Evolutionary conservation across 2,329 filamentous ascomycete genomes (phyloP).

Genomic region (Xylaria sp.): DNA sequence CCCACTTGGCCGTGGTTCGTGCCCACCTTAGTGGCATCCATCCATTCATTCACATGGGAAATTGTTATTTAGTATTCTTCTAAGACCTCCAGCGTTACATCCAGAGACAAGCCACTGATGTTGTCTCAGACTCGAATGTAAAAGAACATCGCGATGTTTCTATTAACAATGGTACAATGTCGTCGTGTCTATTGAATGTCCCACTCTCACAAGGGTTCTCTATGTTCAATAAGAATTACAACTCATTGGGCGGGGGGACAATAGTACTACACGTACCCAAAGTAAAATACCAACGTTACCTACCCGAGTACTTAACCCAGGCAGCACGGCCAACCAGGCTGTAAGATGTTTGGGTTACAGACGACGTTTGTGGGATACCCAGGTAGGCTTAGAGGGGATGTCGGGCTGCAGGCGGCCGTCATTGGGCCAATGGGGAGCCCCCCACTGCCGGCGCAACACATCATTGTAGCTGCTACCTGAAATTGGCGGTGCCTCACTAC

Average conservation of each 20-base stretch:
- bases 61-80: background rate
- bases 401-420: conserved; percentile 25
- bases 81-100: conserved; percentile 1
- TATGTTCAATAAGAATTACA: background rate
- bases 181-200: no score
- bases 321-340: background rate
- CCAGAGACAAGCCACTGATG: background rate
- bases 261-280: no score
- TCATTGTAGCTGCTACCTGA: conserved; percentile 41
- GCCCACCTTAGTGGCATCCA: background rate
- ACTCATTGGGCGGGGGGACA: no score
- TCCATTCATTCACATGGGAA: conserved; percentile 1
- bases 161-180: no score
- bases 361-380: background rate
- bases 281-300: no score
- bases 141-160: background rate
- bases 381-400: background rate
- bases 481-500: conserved; percentile 29
- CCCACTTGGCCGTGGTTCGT: conserved; percentile 3
- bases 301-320: background rate
- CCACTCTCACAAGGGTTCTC: no score
- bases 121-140: background rate
- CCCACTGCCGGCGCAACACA: conserved; percentile 34
- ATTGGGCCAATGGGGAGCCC: conserved; percentile 29
- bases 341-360: background rate